Base-by-base conservation (phyloP, 2,329 filamentous ascomycete species). In the Beauveria australis region DNA sequence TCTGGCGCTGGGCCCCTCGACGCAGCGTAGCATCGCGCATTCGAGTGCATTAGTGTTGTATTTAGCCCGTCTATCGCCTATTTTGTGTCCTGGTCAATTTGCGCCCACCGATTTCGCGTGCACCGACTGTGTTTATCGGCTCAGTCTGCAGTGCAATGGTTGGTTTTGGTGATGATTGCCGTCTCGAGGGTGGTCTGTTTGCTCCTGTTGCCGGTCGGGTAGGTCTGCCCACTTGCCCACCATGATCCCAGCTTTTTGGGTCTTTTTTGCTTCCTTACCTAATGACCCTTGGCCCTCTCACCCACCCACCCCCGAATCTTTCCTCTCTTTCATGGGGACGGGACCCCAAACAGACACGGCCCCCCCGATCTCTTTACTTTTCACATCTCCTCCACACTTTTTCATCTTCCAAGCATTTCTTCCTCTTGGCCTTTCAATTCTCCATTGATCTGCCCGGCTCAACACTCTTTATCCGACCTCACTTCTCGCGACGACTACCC, bases 331-430 rank as follows among this genome's bases (percentile, higher is more conserved):
- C 55, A 58, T 58, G 55, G 55, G 55, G 55, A 54, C 48, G 48
- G 48, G 48, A 28, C 55, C 55, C 55, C 55, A 49, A 58, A 30
- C 55, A 40, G 30, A 58, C 49, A 58, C 55, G 55, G 33, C 53
- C 53, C 55, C 53, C 54, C 55, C 54, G 55, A 58, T 58, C 55
- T 58, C 55, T 58, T n/a, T 43, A 30, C 37, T 28, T 14, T 43
- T 56, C 30, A 28, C 33, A 43, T 58, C 55, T 58, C 55, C 55
- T 58, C 55, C 55, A 58, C 55, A 37, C 55, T 49, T 55, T 58
- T 19, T n/a, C 43, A 43, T 43, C 33, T 24, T 28, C 33, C 55
- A 51, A 48, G 24, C 14, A 37, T 41, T 33, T 43, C 18, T 49
- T 55, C 26, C 22, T 37, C 55, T 51, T 58, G 30, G 28, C 28